Evolutionary conservation across 225 moss, liverwort and hornwort species (phyloP).

Genomic region (Asterella californica): DNA sequence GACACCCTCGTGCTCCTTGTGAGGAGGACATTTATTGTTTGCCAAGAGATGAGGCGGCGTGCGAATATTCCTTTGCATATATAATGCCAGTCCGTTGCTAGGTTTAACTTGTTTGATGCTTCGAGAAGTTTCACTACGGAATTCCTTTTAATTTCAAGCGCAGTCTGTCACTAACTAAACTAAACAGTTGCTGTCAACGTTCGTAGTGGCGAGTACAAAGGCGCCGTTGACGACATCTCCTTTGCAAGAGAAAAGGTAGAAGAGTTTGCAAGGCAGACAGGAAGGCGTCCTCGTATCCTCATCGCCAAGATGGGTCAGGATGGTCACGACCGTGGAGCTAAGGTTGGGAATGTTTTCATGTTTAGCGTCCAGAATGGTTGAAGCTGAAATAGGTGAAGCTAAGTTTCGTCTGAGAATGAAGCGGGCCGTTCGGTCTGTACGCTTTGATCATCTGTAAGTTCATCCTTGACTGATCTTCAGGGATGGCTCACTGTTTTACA

Average conservation of each 20-base stretch:
- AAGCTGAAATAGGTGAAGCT: not conserved
- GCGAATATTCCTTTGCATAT: not conserved
- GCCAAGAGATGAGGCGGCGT: not conserved
- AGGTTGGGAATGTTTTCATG: constrained; percentile 19
- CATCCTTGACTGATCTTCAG: not conserved
- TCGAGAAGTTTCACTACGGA: not conserved
- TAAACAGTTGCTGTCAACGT: not conserved
- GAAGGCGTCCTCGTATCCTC: constrained; percentile 42
- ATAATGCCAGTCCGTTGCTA: not conserved
- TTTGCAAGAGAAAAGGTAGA: constrained; percentile 28
- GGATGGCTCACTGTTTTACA: constrained; percentile 2
- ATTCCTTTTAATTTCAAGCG: not conserved
- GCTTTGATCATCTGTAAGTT: not conserved
- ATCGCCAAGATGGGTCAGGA: constrained; percentile 46
- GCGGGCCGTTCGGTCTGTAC: not conserved
- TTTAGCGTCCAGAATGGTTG: not conserved
- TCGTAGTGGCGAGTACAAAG: constrained; percentile 34
- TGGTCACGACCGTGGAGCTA: constrained; percentile 49
- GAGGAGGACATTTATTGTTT: not conserved
- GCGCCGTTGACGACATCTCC: constrained; percentile 28
- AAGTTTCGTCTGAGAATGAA: not conserved
- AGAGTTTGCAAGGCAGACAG: constrained; percentile 32
- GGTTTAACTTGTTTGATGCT: not conserved
- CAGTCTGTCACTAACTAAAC: not conserved
- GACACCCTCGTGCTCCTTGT: not conserved